Base-by-base conservation (phyloP, 2,329 filamentous ascomycete species). In the Paraphoma chrysanthemicola region DNA sequence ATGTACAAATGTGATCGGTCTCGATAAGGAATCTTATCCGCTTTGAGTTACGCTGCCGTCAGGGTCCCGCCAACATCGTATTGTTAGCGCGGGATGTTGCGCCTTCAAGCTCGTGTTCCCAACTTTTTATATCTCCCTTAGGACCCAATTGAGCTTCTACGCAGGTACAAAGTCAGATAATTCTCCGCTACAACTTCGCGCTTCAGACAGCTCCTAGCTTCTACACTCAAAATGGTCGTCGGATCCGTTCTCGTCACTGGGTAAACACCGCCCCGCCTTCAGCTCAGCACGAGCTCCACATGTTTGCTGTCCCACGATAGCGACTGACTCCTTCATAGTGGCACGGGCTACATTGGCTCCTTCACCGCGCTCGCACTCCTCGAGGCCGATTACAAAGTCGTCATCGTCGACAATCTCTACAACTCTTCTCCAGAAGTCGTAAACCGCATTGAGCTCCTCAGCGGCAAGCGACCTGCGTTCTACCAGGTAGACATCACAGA, bases 311-410 rank as follows among this genome's bases (percentile, higher is more conserved):
- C 33, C 33, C 33, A 42, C 12, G 16, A 42, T 9, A 17, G 12
- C 16, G 44, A 46, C 44, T 46, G 44, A 46, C 23, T 39, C 3
- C 23, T 23, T 18, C 12, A 54, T 65, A 97, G 95, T 86, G 95
- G 95, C 74, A 97, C 93, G 65, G 95, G 95, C 82, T 99, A 99
- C 85, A 99, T 99, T 80, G 95, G 95, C 77, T 98, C 94, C 48
- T 98, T 98, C 85, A 99, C 95, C 60, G 84, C 91, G 54, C 88
- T 99, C 49, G 90, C 93, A 51, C 91, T 99, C 28, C 91, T 99
- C 67, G 86, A 97, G 76, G 91, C 95, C 74, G 93, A 89, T 78
- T 98, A 98, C 86, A 89, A 98, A 78, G 95, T 99, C 63, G 90
- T 99, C 77, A 92, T 99, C 64, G 89, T 95, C 67, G 95, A 99